Evolutionary conservation across 352 stramenopile genomes (phyloP), one percentile per base, ranked within the genome.

Genomic region (Pilasporangium apinafurcum): DNA sequence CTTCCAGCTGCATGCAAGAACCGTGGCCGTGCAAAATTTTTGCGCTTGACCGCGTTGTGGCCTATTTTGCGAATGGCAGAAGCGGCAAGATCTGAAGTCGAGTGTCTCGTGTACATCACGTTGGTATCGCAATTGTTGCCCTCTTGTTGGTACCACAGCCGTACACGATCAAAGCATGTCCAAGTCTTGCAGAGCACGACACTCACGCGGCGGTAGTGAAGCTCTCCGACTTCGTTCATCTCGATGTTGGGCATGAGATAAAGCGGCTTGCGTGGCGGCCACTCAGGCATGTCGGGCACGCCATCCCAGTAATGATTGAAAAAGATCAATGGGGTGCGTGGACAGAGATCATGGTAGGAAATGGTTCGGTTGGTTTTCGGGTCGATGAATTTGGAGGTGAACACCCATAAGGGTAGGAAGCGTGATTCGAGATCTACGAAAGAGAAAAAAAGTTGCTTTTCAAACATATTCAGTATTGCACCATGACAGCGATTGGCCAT

Each of bases 131-230:
- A 47, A 16, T 54, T 54, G 29, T 70, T 79, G 8, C 54, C 60
- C 17, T 83, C 65, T 37, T 83, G 69, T 18, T 47, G 37, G 30
- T 74, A 82, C 69, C 69, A 83, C 2, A 22, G 31, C 7, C 40
- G 60, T 16, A 80, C 56, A 41, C 67, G 49, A 8, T 66, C 42
- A 33, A 62, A 70, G 46, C 56, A 82, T 21, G 57, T 51, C 21
- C 52, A 31, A 4, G 68, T 83, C 39, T 90, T 90, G 51, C 69
- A 85, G 0, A 90, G 39, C 30, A 90, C 59, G 2, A 56, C 61
- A 38, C 85, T 61, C 5, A 65, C 62, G 8, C 44, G 46, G 59
- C 73, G 80, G 37, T 81, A 78, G 36, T 85, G 53, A 3, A 50
- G 27, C 1, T 56, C 42, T 8, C 51, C 52, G 13, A 87, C 39